These are phyloP conservation scores for Salix viminalis DNA, from an alignment of 345 rosid species.

Conservation along the genomic window DNA sequence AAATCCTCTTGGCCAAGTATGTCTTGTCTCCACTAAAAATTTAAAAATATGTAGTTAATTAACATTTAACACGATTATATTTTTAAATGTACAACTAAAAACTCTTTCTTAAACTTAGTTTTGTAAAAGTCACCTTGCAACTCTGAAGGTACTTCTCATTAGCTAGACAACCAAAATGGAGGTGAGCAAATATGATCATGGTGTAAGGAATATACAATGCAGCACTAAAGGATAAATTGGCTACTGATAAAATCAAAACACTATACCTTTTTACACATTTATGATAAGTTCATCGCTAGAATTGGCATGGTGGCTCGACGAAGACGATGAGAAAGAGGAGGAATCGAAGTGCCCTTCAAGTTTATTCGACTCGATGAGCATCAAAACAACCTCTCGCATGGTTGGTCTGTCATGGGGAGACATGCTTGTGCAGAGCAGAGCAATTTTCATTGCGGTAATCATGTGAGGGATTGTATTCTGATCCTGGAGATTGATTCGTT, in stretches of 20 bases:
- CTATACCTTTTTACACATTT: neutral
- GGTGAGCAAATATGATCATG: neutral
- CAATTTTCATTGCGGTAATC: slow-evolving; percentile 67
- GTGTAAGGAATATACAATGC: neutral
- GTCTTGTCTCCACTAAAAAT: too few species aligned
- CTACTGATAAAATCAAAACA: neutral
- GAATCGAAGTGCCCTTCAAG: slow-evolving; percentile 35
- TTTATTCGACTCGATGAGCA: slow-evolving; percentile 63
- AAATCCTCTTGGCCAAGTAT: too few species aligned
- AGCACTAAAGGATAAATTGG: too few species aligned
- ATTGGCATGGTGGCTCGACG: slow-evolving; percentile 12
- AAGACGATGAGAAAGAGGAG: neutral
- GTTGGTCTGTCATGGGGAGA: slow-evolving; percentile 76
- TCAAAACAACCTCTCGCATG: slow-evolving; percentile 69
- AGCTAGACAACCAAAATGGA: neutral
- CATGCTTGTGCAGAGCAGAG: slow-evolving; percentile 63
- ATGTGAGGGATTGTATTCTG: slow-evolving; percentile 57
- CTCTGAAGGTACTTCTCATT: neutral
- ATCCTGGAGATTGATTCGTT: slow-evolving; percentile 48
- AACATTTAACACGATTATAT: too few species aligned
- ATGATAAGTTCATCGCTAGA: slow-evolving; percentile 24
- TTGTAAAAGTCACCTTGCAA: too few species aligned
- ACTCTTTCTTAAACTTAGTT: too few species aligned
- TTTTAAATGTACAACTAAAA: too few species aligned
- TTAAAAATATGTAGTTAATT: too few species aligned